phyloP scores from a whole-genome alignment of 1,284 basidiomycete genomes.

The Porogramme epimiltina region DNA sequence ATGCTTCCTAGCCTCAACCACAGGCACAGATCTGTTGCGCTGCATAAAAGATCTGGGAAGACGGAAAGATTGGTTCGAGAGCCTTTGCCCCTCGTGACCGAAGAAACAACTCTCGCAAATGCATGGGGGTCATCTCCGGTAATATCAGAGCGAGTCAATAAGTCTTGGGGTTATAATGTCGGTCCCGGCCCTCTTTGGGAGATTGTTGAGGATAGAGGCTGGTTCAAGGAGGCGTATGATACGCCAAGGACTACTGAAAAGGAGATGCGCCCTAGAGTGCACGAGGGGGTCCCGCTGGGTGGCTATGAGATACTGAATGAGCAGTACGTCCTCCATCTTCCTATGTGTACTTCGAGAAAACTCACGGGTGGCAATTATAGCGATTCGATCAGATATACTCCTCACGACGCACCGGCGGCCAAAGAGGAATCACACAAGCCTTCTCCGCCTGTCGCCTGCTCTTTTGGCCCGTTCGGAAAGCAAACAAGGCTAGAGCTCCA shows the following conservation, averaged over 20 bases:
- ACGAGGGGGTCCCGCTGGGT: slow-evolving; percentile 43
- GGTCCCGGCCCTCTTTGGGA: slow-evolving; percentile 76
- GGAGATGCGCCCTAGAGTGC: slow-evolving; percentile 58
- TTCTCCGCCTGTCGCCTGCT: slow-evolving; percentile 59
- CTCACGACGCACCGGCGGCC: slow-evolving; percentile 50
- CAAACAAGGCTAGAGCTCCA: slow-evolving; percentile 52
- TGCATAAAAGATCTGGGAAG: slow-evolving; percentile 49
- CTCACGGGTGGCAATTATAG: too few relatives aligned
- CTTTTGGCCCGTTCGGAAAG: slow-evolving; percentile 58
- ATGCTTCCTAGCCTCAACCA: slow-evolving; percentile 61
- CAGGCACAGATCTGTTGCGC: slow-evolving; percentile 63
- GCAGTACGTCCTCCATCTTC: slow-evolving; percentile 49
- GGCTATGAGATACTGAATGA: slow-evolving; percentile 47
- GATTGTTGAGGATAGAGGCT: slow-evolving; percentile 71
- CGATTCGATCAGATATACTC: slow-evolving; percentile 58
- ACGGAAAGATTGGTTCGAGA: slow-evolving; percentile 55
- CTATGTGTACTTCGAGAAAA: too few relatives aligned
- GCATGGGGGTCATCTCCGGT: slow-evolving; percentile 46
- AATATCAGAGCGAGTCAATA: slow-evolving; percentile 52
- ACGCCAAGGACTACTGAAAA: slow-evolving; percentile 42
- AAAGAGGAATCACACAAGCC: slow-evolving; percentile 45
- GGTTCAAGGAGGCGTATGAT: slow-evolving; percentile 65
- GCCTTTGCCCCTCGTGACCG: slow-evolving; percentile 50
- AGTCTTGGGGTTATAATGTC: slow-evolving; percentile 69
- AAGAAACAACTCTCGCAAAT: slow-evolving; percentile 37